Percentiles rank a stretch among this genome's conserved stretches.
Conservation (phyloP, 768 basidiomycete genomes). For the Termitomyces sp. region DNA sequence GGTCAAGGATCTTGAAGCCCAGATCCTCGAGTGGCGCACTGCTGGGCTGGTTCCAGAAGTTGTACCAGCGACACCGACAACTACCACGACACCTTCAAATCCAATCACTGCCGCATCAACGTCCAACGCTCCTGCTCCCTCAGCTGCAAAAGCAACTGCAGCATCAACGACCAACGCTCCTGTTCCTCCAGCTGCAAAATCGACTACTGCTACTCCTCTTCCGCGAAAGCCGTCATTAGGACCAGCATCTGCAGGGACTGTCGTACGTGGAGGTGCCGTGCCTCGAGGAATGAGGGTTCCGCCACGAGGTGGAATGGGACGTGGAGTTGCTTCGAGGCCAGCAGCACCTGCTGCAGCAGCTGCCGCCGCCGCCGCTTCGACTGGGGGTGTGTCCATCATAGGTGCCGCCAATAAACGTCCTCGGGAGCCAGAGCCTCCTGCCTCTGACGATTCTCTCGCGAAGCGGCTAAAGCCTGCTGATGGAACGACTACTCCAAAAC, state of each 20-base stretch:
- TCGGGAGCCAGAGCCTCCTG: slow-evolving; percentile 37
- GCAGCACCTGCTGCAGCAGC: slow-evolving; percentile 20
- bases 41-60: slow-evolving; percentile 40
- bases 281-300: slow-evolving; percentile 17
- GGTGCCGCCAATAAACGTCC: slow-evolving; percentile 64
- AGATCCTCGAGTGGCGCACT: slow-evolving; percentile 53
- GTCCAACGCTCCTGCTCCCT: neutral
- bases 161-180: neutral
- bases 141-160: slow-evolving; percentile 6
- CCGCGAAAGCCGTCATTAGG: slow-evolving; percentile 15
- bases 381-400: slow-evolving; percentile 49
- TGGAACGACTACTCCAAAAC: slow-evolving; percentile 12
- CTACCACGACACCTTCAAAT: slow-evolving; percentile 18
- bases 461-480: slow-evolving; percentile 64
- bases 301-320: slow-evolving; percentile 18
- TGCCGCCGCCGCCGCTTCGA: slow-evolving; percentile 6
- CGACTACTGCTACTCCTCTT: slow-evolving; percentile 8
- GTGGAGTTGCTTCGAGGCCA: slow-evolving; percentile 17
- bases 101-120: slow-evolving; percentile 22
- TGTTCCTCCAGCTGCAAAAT: slow-evolving; percentile 3
- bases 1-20: slow-evolving; percentile 65
- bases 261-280: slow-evolving; percentile 33
- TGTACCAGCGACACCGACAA: slow-evolving; percentile 19
- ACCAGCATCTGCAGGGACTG: slow-evolving; percentile 15
- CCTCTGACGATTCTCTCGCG: slow-evolving; percentile 53